Evolutionary conservation across 345 rosid genomes (phyloP), one percentile per base, ranked within the genome.

Genomic region (Pistacia atlantica): DNA sequence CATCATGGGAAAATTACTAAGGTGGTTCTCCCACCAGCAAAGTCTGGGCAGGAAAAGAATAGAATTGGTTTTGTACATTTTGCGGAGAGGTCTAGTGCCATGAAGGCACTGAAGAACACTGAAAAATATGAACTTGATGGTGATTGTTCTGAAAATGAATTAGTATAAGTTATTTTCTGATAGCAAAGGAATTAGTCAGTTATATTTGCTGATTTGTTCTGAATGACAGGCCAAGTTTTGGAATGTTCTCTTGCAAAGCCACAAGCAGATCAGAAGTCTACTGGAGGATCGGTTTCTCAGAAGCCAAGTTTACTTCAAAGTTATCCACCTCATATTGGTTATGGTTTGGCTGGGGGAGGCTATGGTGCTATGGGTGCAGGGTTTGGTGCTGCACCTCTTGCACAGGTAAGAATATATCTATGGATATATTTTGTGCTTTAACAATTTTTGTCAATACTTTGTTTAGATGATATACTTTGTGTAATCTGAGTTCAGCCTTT

Each of bases 191-290:
- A 49, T 35, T 54, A 17, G 35, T 67, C 6, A 22, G 14, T 80
- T 42, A 60, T 78, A 18, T 57, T 63, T 65, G 31, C 68, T 62
- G 75, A 63, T 67, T 73, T 64, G 49, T 72, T 74, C 37, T 77
- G 73, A 69, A 71, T 71, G 66, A 25, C 76, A 91, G 96, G 96
- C 65, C 96, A 91, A 85, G 85, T 81, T 67, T 76, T 91, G 79
- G 95, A 91, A 83, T 88, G 89, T 71, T 88, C 91, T 69, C 89
- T 91, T 77, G 95, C 93, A 42, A 91, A 88, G 82, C 95, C 93
- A 65, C 93, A 83, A 76, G 70, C 87, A 67, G 96, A 91, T 78
- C 93, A 84, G 79, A 91, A 88, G 80, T 67, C 87, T 82, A 75
- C 74, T 71, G 83, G 84, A 22, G 85, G 81, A 8, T 80, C 87